Conservation (phyloP, 331 rosid species). For the Cydonia oblonga region DNA sequence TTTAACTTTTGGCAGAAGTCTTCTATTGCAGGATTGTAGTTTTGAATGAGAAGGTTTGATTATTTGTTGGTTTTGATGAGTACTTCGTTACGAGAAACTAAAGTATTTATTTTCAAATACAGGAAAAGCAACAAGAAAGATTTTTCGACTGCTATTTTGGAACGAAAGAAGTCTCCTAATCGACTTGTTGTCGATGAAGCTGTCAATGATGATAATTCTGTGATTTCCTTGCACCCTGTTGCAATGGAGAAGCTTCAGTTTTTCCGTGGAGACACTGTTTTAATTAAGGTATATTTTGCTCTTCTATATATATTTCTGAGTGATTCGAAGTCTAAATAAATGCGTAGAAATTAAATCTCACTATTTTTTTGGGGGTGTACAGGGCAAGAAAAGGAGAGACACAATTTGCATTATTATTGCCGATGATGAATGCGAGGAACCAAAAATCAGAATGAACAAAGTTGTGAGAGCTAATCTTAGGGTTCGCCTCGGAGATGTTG, state of each 20-base stretch:
- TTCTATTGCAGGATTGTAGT: neutral
- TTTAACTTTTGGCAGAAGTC: neutral
- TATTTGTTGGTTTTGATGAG: neutral
- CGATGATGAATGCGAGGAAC: conserved; percentile 41
- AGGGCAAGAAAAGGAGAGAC: conserved; percentile 55
- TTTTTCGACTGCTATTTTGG: conserved; percentile 45
- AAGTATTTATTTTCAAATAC: neutral
- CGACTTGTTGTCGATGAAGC: conserved; percentile 49
- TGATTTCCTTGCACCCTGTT: conserved; percentile 31
- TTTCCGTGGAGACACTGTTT: neutral
- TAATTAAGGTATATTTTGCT: conserved; percentile 31
- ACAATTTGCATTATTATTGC: conserved; percentile 43
- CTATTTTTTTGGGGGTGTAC: neutral
- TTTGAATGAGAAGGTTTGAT: neutral
- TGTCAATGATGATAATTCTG: conserved; percentile 36
- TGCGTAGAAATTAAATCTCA: neutral
- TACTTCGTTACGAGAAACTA: neutral
- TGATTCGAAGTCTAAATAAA: too few relatives aligned
- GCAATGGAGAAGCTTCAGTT: conserved; percentile 43
- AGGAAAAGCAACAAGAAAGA: conserved; percentile 39
- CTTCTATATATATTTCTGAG: too few relatives aligned
- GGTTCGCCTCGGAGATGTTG: conserved; percentile 44
- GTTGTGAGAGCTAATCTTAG: conserved; percentile 44
- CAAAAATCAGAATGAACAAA: conserved; percentile 53
- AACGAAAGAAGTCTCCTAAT: conserved; percentile 52